These are phyloP conservation scores for Claviceps capensis DNA, from an alignment of 2,329 filamentous ascomycete genomes.

Conservation along the genomic window DNA sequence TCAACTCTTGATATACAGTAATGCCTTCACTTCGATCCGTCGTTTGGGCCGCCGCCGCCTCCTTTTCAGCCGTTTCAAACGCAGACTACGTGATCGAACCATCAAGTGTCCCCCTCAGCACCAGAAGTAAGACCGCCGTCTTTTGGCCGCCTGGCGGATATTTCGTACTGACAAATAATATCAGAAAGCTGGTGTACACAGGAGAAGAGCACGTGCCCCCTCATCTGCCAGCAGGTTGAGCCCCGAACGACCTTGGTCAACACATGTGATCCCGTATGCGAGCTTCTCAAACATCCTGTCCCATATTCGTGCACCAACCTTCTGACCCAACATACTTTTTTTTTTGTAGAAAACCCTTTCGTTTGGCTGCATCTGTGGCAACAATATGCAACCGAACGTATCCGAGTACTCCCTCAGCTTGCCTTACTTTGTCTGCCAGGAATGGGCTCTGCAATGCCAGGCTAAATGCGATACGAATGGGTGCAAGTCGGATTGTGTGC, in stretches of 20 bases:
- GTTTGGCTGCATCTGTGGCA: slow-evolving; percentile 61
- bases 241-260: slow-evolving; percentile 43
- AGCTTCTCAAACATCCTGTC: not conserved
- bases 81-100: slow-evolving; percentile 51
- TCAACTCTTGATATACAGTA: slow-evolving; percentile 7
- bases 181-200: slow-evolving; percentile 51
- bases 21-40: slow-evolving; percentile 44
- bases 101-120: slow-evolving; percentile 35
- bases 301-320: too few species aligned
- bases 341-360: slow-evolving; percentile 39
- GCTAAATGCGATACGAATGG: slow-evolving; percentile 60
- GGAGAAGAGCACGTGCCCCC: slow-evolving; percentile 51
- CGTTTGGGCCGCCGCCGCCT: slow-evolving; percentile 37
- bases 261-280: slow-evolving; percentile 50
- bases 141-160: not conserved
- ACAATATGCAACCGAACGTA: slow-evolving; percentile 54
- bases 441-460: slow-evolving; percentile 59
- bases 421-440: slow-evolving; percentile 62
- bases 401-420: slow-evolving; percentile 67
- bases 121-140: slow-evolving; percentile 32
- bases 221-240: slow-evolving; percentile 53
- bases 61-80: slow-evolving; percentile 35
- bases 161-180: not conserved
- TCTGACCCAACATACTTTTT: not conserved
- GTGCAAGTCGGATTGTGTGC: slow-evolving; percentile 28